These are phyloP conservation scores for Malus orientalis DNA, from an alignment of 306 rosid species.

Conservation along the genomic window DNA sequence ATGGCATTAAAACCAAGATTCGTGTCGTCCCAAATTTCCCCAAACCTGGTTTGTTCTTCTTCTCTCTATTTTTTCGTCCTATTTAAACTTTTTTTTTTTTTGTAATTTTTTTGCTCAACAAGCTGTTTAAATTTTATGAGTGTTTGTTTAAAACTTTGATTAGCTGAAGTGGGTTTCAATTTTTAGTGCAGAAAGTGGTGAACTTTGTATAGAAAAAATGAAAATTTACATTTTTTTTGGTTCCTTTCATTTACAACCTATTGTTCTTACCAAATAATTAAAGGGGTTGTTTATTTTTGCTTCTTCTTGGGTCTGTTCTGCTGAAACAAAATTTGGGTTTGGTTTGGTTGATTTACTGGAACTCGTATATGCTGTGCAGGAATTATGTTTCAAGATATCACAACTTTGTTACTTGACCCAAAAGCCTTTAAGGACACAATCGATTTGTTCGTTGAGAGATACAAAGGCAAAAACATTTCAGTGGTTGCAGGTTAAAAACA, in stretches of 20 bases:
- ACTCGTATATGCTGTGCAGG: conserved; percentile 45
- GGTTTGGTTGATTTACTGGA: conserved; percentile 6
- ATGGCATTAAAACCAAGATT: conserved; percentile 80
- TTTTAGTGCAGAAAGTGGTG: background rate
- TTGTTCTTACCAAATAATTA: background rate
- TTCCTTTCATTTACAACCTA: background rate
- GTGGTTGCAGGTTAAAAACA: conserved; percentile 82
- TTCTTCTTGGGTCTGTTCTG: too few relatives aligned
- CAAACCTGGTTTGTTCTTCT: conserved; percentile 52
- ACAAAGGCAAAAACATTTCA: conserved; percentile 81
- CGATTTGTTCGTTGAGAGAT: conserved; percentile 87
- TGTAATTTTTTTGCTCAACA: background rate
- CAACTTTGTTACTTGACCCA: conserved; percentile 78
- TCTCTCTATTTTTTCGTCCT: background rate
- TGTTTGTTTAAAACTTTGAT: background rate
- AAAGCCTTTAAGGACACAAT: conserved; percentile 86
- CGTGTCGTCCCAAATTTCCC: conserved; percentile 98
- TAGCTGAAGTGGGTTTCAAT: conserved; percentile 8
- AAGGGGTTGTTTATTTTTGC: background rate
- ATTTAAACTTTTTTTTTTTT: background rate
- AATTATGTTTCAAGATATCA: conserved; percentile 94
- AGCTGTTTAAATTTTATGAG: background rate
- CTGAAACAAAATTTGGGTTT: background rate
- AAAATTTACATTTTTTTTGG: too few relatives aligned
- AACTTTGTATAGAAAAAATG: background rate